Evolutionary conservation across 2,329 filamentous ascomycete genomes (phyloP).

Genomic region (Trichoderma koningiopsis): DNA sequence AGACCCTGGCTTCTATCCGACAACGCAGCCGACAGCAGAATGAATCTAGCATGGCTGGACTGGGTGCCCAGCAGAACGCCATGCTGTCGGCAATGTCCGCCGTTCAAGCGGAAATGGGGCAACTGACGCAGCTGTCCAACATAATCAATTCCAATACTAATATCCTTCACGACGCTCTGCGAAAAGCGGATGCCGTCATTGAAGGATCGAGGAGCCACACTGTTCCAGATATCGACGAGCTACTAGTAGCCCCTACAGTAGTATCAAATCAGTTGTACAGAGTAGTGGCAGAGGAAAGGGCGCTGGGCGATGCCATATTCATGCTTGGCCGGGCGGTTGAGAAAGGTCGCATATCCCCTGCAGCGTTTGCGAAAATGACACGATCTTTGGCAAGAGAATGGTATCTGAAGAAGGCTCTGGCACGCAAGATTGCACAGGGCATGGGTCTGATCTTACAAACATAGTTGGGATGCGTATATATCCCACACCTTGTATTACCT

Average conservation of each 20-base stretch:
- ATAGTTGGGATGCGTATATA: not conserved
- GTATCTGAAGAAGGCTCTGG: slow-evolving; percentile 80
- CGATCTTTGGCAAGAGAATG: slow-evolving; percentile 74
- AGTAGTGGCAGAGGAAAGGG: slow-evolving; percentile 84
- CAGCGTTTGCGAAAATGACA: slow-evolving; percentile 79
- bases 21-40: slow-evolving; percentile 72
- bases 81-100: slow-evolving; percentile 69
- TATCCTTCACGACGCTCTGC: slow-evolving; percentile 75
- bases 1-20: slow-evolving; percentile 68
- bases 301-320: slow-evolving; percentile 83
- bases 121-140: slow-evolving; percentile 69
- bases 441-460: slow-evolving; percentile 61
- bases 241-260: slow-evolving; percentile 90
- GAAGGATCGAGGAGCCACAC: slow-evolving; percentile 68
- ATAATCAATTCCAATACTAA: slow-evolving; percentile 75
- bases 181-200: slow-evolving; percentile 77
- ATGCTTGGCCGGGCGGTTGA: slow-evolving; percentile 76
- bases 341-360: slow-evolving; percentile 67
- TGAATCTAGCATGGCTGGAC: slow-evolving; percentile 69
- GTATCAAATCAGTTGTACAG: slow-evolving; percentile 92
- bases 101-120: slow-evolving; percentile 72
- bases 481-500: not conserved
- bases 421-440: slow-evolving; percentile 73
- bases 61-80: slow-evolving; percentile 77
- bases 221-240: slow-evolving; percentile 80